Evolutionary conservation across 2,329 filamentous ascomycete species (phyloP).

Genomic region (Knoxdaviesia capensis): DNA sequence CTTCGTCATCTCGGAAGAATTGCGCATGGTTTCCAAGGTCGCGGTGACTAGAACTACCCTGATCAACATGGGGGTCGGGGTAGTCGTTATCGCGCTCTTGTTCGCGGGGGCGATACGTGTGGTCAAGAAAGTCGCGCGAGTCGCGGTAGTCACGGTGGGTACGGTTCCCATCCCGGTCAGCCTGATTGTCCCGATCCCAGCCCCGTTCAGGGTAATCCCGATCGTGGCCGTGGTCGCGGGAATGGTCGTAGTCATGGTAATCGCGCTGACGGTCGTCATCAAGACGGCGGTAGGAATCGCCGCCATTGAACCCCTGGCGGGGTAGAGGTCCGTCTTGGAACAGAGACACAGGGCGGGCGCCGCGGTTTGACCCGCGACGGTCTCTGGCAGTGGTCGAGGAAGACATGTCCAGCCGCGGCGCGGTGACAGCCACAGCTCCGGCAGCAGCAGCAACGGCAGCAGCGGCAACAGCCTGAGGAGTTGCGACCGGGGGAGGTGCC

Average conservation of each 20-base stretch:
- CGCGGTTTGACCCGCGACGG: constrained; percentile 5
- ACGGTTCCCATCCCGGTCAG: too few relatives aligned
- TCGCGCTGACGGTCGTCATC: constrained; percentile 27
- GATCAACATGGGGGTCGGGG: constrained; percentile 5
- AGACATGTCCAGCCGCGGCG: background rate
- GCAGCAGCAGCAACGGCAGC: too few relatives aligned
- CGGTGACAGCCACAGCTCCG: background rate
- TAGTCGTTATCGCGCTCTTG: constrained; percentile 11
- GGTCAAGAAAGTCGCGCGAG: too few relatives aligned
- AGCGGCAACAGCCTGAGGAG: too few relatives aligned
- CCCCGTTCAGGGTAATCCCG: too few relatives aligned
- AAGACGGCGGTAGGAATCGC: constrained; percentile 26
- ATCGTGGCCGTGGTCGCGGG: too few relatives aligned
- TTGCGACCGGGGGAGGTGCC: constrained; percentile 11
- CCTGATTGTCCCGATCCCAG: too few relatives aligned
- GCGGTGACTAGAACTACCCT: too few relatives aligned
- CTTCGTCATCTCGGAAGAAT: constrained; percentile 23
- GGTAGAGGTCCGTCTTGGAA: constrained; percentile 26
- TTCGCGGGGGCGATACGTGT: constrained; percentile 10
- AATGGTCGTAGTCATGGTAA: constrained; percentile 15
- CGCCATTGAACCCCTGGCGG: constrained; percentile 18
- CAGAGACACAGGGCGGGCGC: constrained; percentile 26
- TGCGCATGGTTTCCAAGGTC: background rate
- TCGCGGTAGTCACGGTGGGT: too few relatives aligned
- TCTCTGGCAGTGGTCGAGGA: background rate